Conservation (phyloP, 768 basidiomycete species). For the Kondoa subrosea region DNA sequence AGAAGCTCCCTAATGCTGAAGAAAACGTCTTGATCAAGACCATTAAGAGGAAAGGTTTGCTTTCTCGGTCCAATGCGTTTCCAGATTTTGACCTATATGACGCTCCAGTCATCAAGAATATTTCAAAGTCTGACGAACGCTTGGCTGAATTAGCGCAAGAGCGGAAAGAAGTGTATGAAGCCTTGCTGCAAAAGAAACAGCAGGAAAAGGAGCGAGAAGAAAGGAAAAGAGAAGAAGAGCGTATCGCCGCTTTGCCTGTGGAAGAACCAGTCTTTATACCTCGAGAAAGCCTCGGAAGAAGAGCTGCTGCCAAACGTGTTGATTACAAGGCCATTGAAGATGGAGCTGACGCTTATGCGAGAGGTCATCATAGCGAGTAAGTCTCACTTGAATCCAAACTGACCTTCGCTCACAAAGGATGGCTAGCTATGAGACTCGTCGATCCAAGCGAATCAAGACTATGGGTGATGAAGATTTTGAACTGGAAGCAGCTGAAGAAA, state of each 20-base stretch:
- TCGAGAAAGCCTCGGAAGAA: background rate
- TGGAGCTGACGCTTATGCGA: background rate
- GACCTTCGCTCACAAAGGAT: no score
- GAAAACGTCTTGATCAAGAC: background rate
- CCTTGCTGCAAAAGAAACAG: background rate
- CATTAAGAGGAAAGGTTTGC: background rate
- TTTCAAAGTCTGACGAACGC: background rate
- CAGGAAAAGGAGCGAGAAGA: no score
- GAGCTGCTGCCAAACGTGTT: background rate
- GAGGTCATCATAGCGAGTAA: background rate
- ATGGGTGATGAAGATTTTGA: background rate
- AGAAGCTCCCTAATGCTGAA: background rate
- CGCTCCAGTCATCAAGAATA: background rate
- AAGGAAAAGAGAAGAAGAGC: no score
- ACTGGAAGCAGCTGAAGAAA: background rate
- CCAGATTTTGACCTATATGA: background rate
- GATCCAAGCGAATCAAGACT: no score
- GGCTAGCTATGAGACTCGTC: no score
- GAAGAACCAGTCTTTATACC: background rate
- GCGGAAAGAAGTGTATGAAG: background rate
- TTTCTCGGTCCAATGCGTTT: background rate
- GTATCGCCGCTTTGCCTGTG: background rate
- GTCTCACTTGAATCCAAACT: background rate
- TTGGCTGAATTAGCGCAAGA: background rate
- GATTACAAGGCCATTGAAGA: background rate